Base-by-base conservation (phyloP, 176 grass and related monocot species). In the Raddia distichophylla region DNA sequence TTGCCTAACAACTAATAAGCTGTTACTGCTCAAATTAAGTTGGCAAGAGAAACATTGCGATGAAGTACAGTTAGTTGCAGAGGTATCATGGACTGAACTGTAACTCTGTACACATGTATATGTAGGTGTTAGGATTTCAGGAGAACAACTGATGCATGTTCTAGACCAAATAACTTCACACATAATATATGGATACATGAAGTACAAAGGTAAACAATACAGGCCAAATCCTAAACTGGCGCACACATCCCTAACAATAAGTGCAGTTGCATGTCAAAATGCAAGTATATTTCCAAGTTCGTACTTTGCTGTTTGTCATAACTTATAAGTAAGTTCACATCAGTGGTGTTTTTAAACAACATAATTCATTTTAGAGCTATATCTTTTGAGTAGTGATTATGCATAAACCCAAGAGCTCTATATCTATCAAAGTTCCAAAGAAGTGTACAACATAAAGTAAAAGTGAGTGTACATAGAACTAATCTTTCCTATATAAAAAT, bases 401-500 rank as follows among this genome's bases (percentile, higher is more conserved):
- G 61, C 10, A 67, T 55, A 67, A 18, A 79, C 18, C 74, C 76
- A 54, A 53, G 60, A 51, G 32, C 47, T 18, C 27, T 27, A 3
- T 49, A 65, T 45, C 60, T 64, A 49, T 34, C 60, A 50, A 64
- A 63, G 32, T 69, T 55, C 59, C 35, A 44, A 16, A 49, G 22
- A 67, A 54, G 63, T 13, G 74, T 70, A 8, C 46, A 70, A 80
- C 64, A 58, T 13, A 80, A 58, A 69, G 73, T 64, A 11, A 80
- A 58, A 69, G 73, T 64, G 17, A 54, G 12, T 58, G 34, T 80
- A 51, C 78, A 80, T 14, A 45, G n/a, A 80, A 7, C 6, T 65
- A 57, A 37, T 2, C 65, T 63, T 72, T 34, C 47, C 19, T 55
- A 61, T 69, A 44, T 42, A 76, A 18, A 57, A 44, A 58, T 60